Conservation (phyloP, 2,329 filamentous ascomycete genomes). For the Stromatinia cepivora region DNA sequence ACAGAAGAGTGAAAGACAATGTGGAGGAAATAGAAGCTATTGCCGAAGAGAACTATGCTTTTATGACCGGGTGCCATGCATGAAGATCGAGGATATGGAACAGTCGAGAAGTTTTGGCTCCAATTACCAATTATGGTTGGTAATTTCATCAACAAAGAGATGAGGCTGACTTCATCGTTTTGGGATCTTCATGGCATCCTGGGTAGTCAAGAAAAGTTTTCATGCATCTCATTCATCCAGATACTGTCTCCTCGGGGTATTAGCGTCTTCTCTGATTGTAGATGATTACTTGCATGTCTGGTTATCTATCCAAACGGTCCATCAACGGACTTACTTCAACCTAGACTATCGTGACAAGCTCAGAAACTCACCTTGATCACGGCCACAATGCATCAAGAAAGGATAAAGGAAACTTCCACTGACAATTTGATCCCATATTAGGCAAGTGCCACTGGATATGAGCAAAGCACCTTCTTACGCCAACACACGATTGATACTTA, state of each 20-base stretch:
- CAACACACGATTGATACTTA: too few relatives aligned
- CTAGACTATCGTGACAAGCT: neutral
- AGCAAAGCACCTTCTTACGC: too few relatives aligned
- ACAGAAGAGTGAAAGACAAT: too few relatives aligned
- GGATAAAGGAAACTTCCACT: too few relatives aligned
- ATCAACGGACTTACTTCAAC: neutral
- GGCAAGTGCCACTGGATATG: too few relatives aligned
- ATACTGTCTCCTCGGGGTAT: neutral
- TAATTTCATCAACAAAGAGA: neutral
- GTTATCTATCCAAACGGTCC: neutral
- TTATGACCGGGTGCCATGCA: neutral
- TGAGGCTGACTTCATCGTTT: neutral
- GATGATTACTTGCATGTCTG: neutral
- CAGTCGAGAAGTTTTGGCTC: neutral
- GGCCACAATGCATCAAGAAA: neutral
- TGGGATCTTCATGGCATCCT: neutral
- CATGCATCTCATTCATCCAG: neutral
- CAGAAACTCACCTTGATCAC: neutral
- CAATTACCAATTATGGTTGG: neutral
- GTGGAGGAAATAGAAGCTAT: neutral
- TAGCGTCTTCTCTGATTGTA: neutral
- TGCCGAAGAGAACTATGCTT: neutral
- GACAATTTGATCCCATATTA: too few relatives aligned
- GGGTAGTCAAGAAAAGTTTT: neutral
- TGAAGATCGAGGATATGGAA: neutral